Percentiles rank a stretch among this genome's conserved stretches.
These are phyloP conservation scores for Polyporus arcularius DNA, from an alignment of 768 basidiomycete genomes.

Conservation along the genomic window DNA sequence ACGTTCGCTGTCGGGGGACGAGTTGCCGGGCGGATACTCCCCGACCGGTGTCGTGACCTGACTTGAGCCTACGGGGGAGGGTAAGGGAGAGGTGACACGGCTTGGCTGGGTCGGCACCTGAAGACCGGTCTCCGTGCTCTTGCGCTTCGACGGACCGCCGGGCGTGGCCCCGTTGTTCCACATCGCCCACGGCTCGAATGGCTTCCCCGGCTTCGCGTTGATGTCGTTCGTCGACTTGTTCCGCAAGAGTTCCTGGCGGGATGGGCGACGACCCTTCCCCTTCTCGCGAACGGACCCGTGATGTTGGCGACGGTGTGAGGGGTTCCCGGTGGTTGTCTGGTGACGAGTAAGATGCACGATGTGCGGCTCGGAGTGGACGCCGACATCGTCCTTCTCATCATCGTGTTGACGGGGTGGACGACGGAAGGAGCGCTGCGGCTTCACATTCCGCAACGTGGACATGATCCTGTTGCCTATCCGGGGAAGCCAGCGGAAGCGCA, in stretches of 20 bases:
- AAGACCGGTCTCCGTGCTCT: conserved; percentile 21
- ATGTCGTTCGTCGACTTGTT: conserved; percentile 27
- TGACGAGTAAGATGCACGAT: conserved; percentile 14
- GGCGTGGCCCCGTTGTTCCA: conserved; percentile 23
- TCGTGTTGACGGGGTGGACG: conserved; percentile 13
- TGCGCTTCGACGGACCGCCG: conserved; percentile 27
- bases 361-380: conserved; percentile 35
- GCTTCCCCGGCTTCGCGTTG: conserved; percentile 9
- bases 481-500: conserved; percentile 64
- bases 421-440: conserved; percentile 36
- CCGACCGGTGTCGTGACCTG: conserved; percentile 18
- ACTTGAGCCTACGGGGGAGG: conserved; percentile 31
- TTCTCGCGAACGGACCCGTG: conserved; percentile 26
- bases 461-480: conserved; percentile 42
- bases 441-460: conserved; percentile 49
- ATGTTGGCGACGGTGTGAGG: conserved; percentile 21
- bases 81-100: conserved; percentile 24
- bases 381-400: conserved; percentile 28
- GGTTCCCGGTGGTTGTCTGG: conserved; percentile 16
- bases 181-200: conserved; percentile 19
- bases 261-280: conserved; percentile 25
- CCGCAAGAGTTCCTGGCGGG: conserved; percentile 12
- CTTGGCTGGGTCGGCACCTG: conserved; percentile 23
- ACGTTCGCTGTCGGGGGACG: conserved; percentile 23
- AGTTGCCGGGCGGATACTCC: conserved; percentile 10